Evolutionary conservation across 23 red algal species (phyloP).

Genomic region (Gracilariopsis chorda): DNA sequence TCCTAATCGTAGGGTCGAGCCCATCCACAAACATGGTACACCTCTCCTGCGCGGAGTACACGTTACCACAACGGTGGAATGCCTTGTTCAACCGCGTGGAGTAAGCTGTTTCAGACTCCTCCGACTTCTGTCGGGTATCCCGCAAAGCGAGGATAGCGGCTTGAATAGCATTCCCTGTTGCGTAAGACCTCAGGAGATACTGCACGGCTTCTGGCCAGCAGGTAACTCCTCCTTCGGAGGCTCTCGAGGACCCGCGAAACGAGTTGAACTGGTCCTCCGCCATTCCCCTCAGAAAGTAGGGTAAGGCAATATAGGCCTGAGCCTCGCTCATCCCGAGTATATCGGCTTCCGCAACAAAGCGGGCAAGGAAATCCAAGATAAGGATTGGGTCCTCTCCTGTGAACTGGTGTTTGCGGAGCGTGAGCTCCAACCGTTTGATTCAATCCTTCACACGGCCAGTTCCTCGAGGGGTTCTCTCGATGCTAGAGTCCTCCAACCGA

Average conservation of each 20-base stretch:
- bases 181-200: not conserved
- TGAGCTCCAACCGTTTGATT: not conserved
- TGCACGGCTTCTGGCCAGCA: slow-evolving; percentile 6
- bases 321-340: not conserved
- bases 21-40: not conserved
- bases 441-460: not conserved
- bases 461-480: not conserved
- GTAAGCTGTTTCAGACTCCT: not conserved
- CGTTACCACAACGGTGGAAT: not conserved
- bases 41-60: not conserved
- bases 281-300: not conserved
- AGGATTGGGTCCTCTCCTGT: not conserved
- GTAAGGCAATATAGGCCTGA: not conserved
- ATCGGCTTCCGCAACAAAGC: slow-evolving; percentile 15
- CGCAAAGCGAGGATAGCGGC: not conserved
- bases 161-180: not conserved
- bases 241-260: too few relatives aligned
- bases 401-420: not conserved
- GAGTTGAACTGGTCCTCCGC: too few relatives aligned
- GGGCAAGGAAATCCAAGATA: not conserved
- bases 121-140: not conserved
- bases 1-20: not conserved
- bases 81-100: not conserved
- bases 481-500: not conserved
- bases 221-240: too few relatives aligned